These are phyloP conservation scores for Pseudozyma sp. DNA, from an alignment of 1,284 basidiomycete species.

Conservation along the genomic window DNA sequence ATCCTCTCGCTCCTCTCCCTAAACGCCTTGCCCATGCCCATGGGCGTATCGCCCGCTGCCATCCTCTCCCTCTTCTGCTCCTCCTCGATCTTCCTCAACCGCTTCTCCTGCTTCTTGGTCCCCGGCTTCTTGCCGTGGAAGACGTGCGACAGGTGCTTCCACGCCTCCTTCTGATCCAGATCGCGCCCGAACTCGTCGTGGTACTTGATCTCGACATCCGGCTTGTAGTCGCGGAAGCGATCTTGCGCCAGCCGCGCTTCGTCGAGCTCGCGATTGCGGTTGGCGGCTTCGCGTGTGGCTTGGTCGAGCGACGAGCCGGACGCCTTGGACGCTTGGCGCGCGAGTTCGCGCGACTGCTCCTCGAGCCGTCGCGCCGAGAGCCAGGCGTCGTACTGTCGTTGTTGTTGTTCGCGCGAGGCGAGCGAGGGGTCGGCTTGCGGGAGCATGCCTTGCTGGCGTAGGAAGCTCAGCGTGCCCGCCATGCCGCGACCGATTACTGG, in stretches of 20 bases:
- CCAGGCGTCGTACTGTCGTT: conserved; percentile 89
- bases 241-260: conserved; percentile 87
- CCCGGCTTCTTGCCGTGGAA: conserved; percentile 68
- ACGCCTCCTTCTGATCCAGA: conserved; percentile 85
- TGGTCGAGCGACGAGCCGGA: conserved; percentile 78
- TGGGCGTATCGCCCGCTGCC: conserved; percentile 66
- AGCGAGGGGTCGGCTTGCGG: conserved; percentile 77
- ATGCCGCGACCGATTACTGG: conserved; percentile 73
- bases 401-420: conserved; percentile 81
- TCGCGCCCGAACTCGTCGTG: conserved; percentile 88
- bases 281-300: conserved; percentile 92
- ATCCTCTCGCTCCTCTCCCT: conserved; percentile 58
- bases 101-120: conserved; percentile 63
- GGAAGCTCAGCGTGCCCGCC: conserved; percentile 85
- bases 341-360: conserved; percentile 82
- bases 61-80: conserved; percentile 64
- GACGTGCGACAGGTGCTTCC: conserved; percentile 68
- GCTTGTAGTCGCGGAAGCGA: conserved; percentile 91
- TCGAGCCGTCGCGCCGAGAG: conserved; percentile 83
- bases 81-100: conserved; percentile 60
- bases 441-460: conserved; percentile 91
- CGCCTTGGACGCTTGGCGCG: conserved; percentile 72
- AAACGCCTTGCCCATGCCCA: conserved; percentile 64
- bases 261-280: conserved; percentile 87
- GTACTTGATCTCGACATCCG: conserved; percentile 94